Percentiles rank a stretch among this genome's conserved stretches.
Conservation (phyloP, 495 filamentous ascomycete genomes). For the Achaetomiella virescens region DNA sequence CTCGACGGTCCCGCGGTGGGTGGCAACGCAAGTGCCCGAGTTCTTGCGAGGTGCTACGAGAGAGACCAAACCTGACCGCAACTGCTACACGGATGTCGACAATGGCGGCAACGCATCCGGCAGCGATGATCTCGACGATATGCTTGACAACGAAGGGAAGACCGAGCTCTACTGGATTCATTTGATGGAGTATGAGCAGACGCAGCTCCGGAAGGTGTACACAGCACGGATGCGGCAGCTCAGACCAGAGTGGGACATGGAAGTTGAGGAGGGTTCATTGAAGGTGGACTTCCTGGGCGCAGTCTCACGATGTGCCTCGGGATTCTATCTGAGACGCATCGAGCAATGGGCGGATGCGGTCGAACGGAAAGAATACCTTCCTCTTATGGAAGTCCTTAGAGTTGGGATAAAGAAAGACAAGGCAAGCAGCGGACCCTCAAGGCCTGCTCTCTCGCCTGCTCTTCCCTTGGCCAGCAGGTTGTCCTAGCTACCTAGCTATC, state of each 20-base stretch:
- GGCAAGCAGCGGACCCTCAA: background rate
- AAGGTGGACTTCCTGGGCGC: slow-evolving; percentile 24
- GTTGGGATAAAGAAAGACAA: slow-evolving; percentile 24
- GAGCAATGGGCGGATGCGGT: slow-evolving; percentile 29
- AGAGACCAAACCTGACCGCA: slow-evolving; percentile 26
- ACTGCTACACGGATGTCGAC: slow-evolving; percentile 27
- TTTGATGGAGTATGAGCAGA: slow-evolving; percentile 35
- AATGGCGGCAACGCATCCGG: slow-evolving; percentile 14
- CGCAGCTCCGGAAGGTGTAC: slow-evolving; percentile 30
- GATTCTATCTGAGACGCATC: slow-evolving; percentile 23
- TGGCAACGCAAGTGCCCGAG: slow-evolving; percentile 38
- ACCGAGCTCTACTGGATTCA: slow-evolving; percentile 33
- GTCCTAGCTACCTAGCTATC: background rate
- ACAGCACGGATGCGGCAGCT: slow-evolving; percentile 19
- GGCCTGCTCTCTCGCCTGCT: background rate
- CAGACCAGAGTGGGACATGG: slow-evolving; percentile 19
- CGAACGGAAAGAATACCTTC: slow-evolving; percentile 21
- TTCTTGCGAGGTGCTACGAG: slow-evolving; percentile 33
- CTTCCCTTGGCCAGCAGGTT: background rate
- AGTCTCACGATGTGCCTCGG: slow-evolving; percentile 18
- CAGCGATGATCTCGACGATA: slow-evolving; percentile 21
- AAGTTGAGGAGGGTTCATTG: slow-evolving; percentile 19
- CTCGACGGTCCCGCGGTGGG: slow-evolving; percentile 43
- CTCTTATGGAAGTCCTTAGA: slow-evolving; percentile 24
- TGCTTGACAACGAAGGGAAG: slow-evolving; percentile 26